phyloP scores from a whole-genome alignment of 2,329 filamentous ascomycete species.

The Pestalotiopsis fici region DNA sequence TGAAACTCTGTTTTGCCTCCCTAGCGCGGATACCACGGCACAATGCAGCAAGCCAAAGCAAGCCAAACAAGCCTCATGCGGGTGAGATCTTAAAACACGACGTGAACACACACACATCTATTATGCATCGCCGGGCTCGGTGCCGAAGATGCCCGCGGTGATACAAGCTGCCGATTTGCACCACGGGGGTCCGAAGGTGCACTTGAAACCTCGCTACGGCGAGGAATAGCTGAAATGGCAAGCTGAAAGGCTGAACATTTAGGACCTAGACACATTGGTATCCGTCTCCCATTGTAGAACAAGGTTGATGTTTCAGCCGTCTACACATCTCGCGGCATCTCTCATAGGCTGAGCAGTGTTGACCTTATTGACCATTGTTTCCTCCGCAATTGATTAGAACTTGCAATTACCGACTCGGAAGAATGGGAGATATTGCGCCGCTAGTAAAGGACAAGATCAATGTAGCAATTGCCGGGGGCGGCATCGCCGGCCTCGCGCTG shows the following conservation, averaged over 20 bases:
- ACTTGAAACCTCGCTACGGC: neutral
- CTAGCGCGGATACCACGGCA: neutral
- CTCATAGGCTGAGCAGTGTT: neutral
- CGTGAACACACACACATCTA: neutral
- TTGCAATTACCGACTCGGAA: neutral
- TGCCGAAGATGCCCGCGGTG: neutral
- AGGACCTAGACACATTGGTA: neutral
- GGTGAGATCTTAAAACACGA: neutral
- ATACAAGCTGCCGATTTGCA: neutral
- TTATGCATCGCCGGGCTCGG: neutral
- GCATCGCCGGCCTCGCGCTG: constrained; percentile 37
- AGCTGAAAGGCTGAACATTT: neutral
- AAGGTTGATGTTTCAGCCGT: neutral
- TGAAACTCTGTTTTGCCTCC: neutral
- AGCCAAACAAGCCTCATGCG: neutral
- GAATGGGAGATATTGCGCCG: constrained; percentile 6
- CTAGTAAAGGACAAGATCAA: constrained; percentile 12
- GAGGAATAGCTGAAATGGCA: neutral
- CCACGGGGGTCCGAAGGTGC: neutral
- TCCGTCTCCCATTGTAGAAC: neutral
- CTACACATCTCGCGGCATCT: neutral
- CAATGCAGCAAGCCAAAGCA: neutral
- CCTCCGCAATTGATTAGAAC: neutral
- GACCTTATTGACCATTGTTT: neutral
- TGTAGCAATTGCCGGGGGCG: constrained; percentile 28